Evolutionary conservation across 495 filamentous ascomycete genomes (phyloP), one percentile per base, ranked within the genome.

Genomic region (Podospora pseudoanserina): DNA sequence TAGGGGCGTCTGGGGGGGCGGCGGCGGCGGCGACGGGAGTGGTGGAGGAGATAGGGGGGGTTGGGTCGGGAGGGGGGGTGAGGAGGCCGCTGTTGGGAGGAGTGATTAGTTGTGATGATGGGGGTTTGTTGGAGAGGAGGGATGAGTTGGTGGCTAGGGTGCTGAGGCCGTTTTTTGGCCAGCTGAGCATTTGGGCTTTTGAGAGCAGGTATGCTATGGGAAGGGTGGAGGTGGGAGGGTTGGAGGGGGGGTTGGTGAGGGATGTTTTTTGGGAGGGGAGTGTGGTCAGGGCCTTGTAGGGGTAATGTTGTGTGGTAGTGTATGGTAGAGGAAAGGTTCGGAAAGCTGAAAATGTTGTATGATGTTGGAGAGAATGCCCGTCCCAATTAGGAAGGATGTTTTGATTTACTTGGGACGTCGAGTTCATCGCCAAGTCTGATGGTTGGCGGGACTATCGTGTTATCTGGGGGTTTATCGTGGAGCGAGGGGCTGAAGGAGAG

Each of bases 171-270:
- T 98, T 97, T 82, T 92, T 98, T 71, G 89, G 89, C 55, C 90
- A 94, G 69, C 80, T 99, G 67, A 97, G 93, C 72, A 96, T 98
- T 63, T 91, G 88, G 74, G 89, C 91, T 7, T 99, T 96, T 78
- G 96, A 98, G 80, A 89, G 88, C 28, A 96, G 91, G 57, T 99
- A 98, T 75, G 86, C 88, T 23, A 96, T 96, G 90, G 86, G 86
- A 62, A 78, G 76, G 63, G 81, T 89, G 39, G 93, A 96, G 79
- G 74, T 85, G 73, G 86, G 86, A 61, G 84, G 83, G n/a, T 94
- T 90, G 73, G 84, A 84, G 66, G 83, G 86, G 71, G 84, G 85
- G 68, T 70, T 97, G 63, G 74, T 97, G 77, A 86, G 79, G 70
- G 94, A 98, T 84, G 72, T 97, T 65, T 96, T 97, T 81, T 90